Conservation (phyloP, 495 filamentous ascomycete genomes). For the Beverwykella pulmonaria region DNA sequence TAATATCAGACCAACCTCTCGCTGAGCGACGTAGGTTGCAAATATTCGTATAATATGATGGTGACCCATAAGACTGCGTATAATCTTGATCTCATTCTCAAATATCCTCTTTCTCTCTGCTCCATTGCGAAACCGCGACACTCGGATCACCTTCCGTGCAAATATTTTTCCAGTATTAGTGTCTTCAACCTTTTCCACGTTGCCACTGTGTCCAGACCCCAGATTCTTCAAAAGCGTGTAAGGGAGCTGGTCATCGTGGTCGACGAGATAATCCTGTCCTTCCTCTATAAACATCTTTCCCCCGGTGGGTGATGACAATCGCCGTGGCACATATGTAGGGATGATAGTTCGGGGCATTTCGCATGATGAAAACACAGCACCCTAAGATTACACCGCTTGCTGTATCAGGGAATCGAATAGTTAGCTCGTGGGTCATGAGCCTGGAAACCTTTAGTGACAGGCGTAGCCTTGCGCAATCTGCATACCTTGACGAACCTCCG, state of each 20-base stretch:
- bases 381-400: too few relatives aligned
- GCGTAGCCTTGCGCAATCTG: too few relatives aligned
- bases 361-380: too few relatives aligned
- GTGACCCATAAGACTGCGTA: slow-evolving; percentile 9
- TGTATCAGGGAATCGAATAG: too few relatives aligned
- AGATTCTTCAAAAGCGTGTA: slow-evolving; percentile 3
- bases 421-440: too few relatives aligned
- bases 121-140: neutral
- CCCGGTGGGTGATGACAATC: too few relatives aligned
- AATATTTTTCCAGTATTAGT: neutral
- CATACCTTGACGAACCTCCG: too few relatives aligned
- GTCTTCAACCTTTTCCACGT: slow-evolving; percentile 5
- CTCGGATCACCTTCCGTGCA: neutral
- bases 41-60: slow-evolving; percentile 16
- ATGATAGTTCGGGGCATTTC: too few relatives aligned
- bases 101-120: neutral
- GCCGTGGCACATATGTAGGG: too few relatives aligned
- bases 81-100: slow-evolving; percentile 23
- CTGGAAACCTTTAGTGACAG: too few relatives aligned
- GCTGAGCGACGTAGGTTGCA: slow-evolving; percentile 15
- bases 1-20: slow-evolving; percentile 6
- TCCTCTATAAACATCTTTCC: too few relatives aligned
- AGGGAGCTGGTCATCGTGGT: neutral
- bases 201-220: neutral
- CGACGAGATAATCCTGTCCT: neutral